Evolutionary conservation across 768 basidiomycete species (phyloP).

Genomic region (Rhizopogon vinicolor): DNA sequence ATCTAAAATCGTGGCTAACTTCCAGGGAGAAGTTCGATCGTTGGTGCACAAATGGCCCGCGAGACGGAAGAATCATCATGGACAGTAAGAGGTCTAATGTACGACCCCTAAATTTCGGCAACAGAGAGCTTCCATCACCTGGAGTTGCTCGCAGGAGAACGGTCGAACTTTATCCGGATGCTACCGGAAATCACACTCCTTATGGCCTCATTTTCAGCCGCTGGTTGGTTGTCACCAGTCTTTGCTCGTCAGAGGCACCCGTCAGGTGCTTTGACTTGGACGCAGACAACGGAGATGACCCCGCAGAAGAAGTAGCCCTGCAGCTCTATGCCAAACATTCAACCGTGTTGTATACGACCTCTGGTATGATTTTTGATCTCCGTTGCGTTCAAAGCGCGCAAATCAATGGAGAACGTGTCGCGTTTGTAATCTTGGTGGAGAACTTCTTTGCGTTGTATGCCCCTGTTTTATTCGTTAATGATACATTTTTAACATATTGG

Average conservation of each 20-base stretch:
- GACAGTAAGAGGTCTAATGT: not conserved
- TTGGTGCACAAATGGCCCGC: constrained; percentile 1
- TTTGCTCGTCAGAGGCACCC: constrained; percentile 1
- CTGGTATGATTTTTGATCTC: constrained; percentile 2
- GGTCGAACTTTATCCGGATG: not conserved
- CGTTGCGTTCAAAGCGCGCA: not conserved
- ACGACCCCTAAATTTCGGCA: not conserved
- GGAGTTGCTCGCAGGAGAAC: constrained; percentile 2
- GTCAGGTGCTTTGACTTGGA: constrained; percentile 1
- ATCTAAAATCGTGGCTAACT: not conserved
- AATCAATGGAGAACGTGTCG: not conserved
- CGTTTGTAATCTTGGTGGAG: constrained; percentile 1
- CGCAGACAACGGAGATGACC: not conserved
- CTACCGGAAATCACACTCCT: not conserved
- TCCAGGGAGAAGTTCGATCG: constrained; percentile 1
- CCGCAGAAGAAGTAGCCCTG: not conserved
- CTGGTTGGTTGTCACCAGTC: constrained; percentile 1
- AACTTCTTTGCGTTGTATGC: not conserved
- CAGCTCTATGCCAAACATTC: constrained; percentile 2
- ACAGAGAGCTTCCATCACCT: not conserved
- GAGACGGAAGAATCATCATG: not conserved
- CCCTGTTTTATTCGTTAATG: not conserved
- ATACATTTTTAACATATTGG: not conserved
- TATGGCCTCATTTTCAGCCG: constrained; percentile 1
- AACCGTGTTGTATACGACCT: not conserved